A percentile compares a stretch with the other conserved stretches of the same genome.
These are phyloP conservation scores for Gelatoporia subvermispora DNA, from an alignment of 768 basidiomycete genomes.

Conservation along the genomic window DNA sequence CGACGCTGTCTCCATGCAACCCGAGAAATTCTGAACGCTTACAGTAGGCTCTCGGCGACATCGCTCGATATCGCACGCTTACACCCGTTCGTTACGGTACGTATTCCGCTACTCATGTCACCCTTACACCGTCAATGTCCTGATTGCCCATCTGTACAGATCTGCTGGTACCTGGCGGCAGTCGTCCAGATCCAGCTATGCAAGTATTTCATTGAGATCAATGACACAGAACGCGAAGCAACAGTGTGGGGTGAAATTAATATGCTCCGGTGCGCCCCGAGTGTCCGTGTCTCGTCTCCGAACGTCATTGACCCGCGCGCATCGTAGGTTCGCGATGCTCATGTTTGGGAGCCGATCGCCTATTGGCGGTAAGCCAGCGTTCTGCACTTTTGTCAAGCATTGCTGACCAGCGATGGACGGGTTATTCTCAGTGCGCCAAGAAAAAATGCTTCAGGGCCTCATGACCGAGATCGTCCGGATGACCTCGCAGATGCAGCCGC, in stretches of 20 bases:
- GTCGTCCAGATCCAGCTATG: slow-evolving; percentile 83
- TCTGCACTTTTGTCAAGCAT: background rate
- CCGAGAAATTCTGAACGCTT: slow-evolving; percentile 66
- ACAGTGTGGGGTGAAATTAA: slow-evolving; percentile 88
- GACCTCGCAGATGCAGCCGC: slow-evolving; percentile 75
- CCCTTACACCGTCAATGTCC: background rate
- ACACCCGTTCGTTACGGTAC: slow-evolving; percentile 78
- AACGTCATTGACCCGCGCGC: background rate
- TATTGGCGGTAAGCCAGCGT: slow-evolving; percentile 63
- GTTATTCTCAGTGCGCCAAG: slow-evolving; percentile 64
- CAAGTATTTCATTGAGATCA: slow-evolving; percentile 79
- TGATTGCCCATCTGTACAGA: slow-evolving; percentile 35
- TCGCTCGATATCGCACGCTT: slow-evolving; percentile 76
- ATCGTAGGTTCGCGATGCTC: slow-evolving; percentile 72
- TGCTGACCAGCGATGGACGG: background rate
- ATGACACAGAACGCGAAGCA: slow-evolving; percentile 69
- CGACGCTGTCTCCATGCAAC: slow-evolving; percentile 72
- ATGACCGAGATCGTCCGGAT: slow-evolving; percentile 83
- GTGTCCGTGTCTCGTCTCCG: background rate
- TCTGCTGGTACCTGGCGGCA: slow-evolving; percentile 89
- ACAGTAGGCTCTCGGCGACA: slow-evolving; percentile 75
- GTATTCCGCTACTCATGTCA: slow-evolving; percentile 21
- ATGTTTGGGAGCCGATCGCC: slow-evolving; percentile 76
- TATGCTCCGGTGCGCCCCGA: slow-evolving; percentile 53
- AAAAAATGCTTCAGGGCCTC: slow-evolving; percentile 72